Conservation (phyloP, 306 rosid species). For the Myrica gale region DNA sequence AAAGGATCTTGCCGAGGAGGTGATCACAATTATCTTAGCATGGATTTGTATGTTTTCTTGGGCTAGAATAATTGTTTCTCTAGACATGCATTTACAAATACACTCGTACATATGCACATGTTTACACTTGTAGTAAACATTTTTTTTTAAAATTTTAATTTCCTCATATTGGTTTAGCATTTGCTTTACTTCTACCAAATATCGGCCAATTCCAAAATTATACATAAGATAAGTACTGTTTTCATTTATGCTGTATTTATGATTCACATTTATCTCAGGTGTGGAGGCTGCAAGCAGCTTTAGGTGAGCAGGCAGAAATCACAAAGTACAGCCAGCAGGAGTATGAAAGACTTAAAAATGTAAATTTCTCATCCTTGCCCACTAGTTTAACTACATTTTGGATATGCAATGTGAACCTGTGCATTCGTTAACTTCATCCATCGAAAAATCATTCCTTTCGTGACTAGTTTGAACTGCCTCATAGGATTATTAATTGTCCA, state of each 20-base stretch:
- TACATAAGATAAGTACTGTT: neutral
- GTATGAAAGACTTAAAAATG: constrained; percentile 89
- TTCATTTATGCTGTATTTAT: constrained; percentile 13
- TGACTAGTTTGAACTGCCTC: neutral
- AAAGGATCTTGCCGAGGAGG: constrained; percentile 99
- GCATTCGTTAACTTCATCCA: constrained; percentile 7
- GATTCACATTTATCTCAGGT: constrained; percentile 50
- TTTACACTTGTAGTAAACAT: neutral
- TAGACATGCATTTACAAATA: neutral
- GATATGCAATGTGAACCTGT: constrained; percentile 22
- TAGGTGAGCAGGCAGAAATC: constrained; percentile 92
- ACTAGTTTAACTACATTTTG: constrained; percentile 5
- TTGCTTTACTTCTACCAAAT: neutral
- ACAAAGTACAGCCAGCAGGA: constrained; percentile 91
- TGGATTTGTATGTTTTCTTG: neutral
- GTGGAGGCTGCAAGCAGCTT: constrained; percentile 98
- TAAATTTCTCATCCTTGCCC: constrained; percentile 37
- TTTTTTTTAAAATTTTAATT: neutral
- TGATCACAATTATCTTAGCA: constrained; percentile 31
- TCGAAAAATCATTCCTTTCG: neutral
- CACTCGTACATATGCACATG: neutral
- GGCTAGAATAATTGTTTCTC: constrained; percentile 3
- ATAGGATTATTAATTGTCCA: too few relatives aligned
- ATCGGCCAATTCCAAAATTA: neutral
- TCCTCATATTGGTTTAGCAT: neutral